Evolutionary conservation across 352 stramenopile genomes (phyloP), one percentile per base, ranked within the genome.

Genomic region (Peronospora destructor): DNA sequence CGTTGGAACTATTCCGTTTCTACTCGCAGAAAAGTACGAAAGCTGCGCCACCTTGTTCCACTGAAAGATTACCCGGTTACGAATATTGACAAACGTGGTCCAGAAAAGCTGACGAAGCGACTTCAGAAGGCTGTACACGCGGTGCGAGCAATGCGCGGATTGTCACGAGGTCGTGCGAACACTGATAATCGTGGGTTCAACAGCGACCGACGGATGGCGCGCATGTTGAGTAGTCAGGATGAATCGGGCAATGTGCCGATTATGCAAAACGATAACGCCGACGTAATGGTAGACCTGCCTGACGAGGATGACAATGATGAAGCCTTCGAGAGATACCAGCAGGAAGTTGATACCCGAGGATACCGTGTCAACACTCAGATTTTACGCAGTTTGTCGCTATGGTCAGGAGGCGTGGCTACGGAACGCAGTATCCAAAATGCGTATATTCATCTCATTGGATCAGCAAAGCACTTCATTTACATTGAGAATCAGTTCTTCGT

Each of bases 401-500:
- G 83, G 83, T 91, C 80, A 3, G 80, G 76, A 9, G 83, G 83
- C 11, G 76, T 73, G 35, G 54, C 74, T 19, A 90, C 84, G 0
- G 86, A 97, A 61, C 71, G 72, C 33, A 96, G 87, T 59, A 95
- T 96, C 53, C 85, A 95, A 40, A 85, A 90, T 38, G 82, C 85
- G 10, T 95, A 95, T 63, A 82, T 95, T 34, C 82, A 87, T 39
- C 71, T 95, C 21, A 96, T 97, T 39, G 66, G 73, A 23, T 71
- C 72, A 12, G 82, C 86, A 9, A 77, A 91, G 21, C 85, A 96
- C 61, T 95, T 89, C 29, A 69, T 97, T 25, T 97, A 97, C 69
- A 96, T 97, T 56, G 87, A 96, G 61, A 95, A 95, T 53, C 83
- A 93, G 56, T 92, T 92, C 59, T 94, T 94, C 36, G 72, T 90